Evolutionary conservation across 2,329 filamentous ascomycete species (phyloP), one percentile per base, ranked within the genome.

Genomic region (Microsporum ferrugineum): DNA sequence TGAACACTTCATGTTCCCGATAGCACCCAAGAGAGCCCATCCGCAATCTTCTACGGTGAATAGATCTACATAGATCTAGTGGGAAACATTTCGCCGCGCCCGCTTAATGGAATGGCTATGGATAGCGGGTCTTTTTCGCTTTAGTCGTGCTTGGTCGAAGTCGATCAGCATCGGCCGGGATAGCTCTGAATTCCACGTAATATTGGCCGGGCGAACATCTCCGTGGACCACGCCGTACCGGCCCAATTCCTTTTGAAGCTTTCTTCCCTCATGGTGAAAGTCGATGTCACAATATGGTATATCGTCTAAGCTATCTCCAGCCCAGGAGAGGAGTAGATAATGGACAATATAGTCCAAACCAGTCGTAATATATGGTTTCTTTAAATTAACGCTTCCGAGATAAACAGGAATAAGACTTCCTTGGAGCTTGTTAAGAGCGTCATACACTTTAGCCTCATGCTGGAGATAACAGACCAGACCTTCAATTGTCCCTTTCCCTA

Each of bases 401-500:
- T 17, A 64, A 33, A 66, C 49, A 17, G 65, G 65, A 31, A 61
- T 49, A 17, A 29, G 39, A 17, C 47, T 38, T 47, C 62, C 65
- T 53, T 65, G 64, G 29, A 66, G 8, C 31, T 41, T 34, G 5
- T 12, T 47, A 2, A 65, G 61, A 12, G 27, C 17, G 3, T 59
- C 27, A 38, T 66, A 65, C 23, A 65, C 60, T 34, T 47, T 33
- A 38, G 47, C 61, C 53, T 66, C 65, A 45, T 60, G 59, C 14
- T 41, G 43, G 36, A 60, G 59, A 43, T 60, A n/a, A 14, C 12
- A 17, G 2, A 55, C 3, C 47, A 61, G 23, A n/a, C 33, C 49
- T 47, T 43, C 10, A 14, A 61, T 47, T 3, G 59, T 47, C 31
- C 51, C 47, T 14, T 57, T 61, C 29, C 34, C 38, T 6, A 41